Conservation (phyloP, 2,329 filamentous ascomycete species). For the Aspergillus aculeatus region DNA sequence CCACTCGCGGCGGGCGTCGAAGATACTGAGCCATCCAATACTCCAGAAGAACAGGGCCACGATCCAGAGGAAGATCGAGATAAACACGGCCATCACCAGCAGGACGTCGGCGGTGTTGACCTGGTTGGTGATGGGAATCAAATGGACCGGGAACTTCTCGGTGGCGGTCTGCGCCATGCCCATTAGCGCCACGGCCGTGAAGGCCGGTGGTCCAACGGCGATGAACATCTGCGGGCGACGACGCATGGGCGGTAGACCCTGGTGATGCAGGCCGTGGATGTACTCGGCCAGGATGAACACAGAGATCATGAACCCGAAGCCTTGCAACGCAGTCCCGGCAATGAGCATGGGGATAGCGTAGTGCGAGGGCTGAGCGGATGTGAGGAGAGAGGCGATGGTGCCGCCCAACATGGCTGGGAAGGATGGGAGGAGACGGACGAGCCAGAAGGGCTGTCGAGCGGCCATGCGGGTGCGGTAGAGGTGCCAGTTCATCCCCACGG, state of each 20-base stretch:
- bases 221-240: not conserved
- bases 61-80: not conserved
- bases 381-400: not conserved
- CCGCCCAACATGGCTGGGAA: conserved; percentile 1
- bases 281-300: not conserved
- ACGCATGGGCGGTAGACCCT: not conserved
- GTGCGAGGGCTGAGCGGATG: not conserved
- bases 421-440: not conserved
- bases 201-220: not conserved
- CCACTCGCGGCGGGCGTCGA: not conserved
- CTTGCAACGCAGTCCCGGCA: not conserved
- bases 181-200: not conserved
- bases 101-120: not conserved
- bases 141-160: not conserved
- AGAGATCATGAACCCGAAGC: not conserved
- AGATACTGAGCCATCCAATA: not conserved
- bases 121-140: not conserved
- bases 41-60: not conserved
- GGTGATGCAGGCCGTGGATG: not conserved
- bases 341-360: not conserved
- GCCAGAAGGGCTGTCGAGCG: not conserved
- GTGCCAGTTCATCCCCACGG: not conserved
- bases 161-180: not conserved
- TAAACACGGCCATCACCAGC: not conserved
- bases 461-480: not conserved